phyloP scores from a whole-genome alignment of 495 filamentous ascomycete genomes.

The Lasiosphaeris hirsuta region DNA sequence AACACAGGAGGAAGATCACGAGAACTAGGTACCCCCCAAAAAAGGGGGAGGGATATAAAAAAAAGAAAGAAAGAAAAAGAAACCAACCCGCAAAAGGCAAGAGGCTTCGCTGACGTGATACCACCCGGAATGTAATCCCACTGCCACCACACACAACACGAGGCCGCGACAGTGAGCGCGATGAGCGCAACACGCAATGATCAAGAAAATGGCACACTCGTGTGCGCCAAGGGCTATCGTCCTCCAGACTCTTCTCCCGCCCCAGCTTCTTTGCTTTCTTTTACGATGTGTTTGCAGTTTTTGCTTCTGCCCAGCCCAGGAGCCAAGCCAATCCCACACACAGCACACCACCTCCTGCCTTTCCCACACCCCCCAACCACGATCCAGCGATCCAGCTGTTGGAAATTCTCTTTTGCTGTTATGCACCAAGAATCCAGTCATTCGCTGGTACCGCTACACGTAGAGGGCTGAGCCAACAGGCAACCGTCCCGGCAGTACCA shows the following conservation, averaged over 20 bases:
- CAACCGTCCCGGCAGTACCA: slow-evolving; percentile 5
- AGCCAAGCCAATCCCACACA: neutral
- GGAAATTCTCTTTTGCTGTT: neutral
- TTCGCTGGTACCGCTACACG: slow-evolving; percentile 14
- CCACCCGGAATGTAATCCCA: slow-evolving; percentile 3
- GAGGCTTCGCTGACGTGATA: slow-evolving; percentile 24
- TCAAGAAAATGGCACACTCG: neutral
- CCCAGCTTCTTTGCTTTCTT: no score
- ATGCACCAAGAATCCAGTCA: neutral
- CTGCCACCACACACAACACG: slow-evolving; percentile 10
- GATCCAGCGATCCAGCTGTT: neutral
- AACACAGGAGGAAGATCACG: neutral
- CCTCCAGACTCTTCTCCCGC: no score
- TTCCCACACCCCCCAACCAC: neutral
- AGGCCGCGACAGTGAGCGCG: neutral
- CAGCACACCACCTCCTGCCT: neutral
- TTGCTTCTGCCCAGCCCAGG: no score
- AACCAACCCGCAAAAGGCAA: neutral
- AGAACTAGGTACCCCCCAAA: slow-evolving; percentile 3
- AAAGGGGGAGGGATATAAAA: slow-evolving; percentile 6
- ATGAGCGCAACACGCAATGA: no score
- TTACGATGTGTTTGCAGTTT: no score
- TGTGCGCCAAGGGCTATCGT: no score
- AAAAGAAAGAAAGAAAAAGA: neutral
- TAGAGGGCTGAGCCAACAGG: slow-evolving; percentile 25